phyloP scores from a whole-genome alignment of 192 early-diverging fungal genomes.

The Coemansia guatemalensis region DNA sequence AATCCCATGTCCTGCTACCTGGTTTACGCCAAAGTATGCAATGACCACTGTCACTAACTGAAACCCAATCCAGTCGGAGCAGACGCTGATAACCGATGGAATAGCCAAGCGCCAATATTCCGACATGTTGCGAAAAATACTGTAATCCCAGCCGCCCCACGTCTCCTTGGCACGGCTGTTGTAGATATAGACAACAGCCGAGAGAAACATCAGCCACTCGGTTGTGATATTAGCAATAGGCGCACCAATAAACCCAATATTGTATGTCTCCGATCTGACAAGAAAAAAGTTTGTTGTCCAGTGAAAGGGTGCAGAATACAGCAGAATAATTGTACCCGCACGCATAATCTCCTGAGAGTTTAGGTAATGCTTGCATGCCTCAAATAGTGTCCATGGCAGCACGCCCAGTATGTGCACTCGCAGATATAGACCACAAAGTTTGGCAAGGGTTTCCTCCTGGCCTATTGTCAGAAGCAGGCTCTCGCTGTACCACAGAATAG shows the following conservation, averaged over 20 bases:
- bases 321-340: conserved; percentile 66
- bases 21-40: conserved; percentile 67
- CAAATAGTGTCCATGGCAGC: conserved; percentile 71
- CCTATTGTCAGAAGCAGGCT: conserved; percentile 62
- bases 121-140: conserved; percentile 61
- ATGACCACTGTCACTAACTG: conserved; percentile 65
- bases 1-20: conserved; percentile 75
- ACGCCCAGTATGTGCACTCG: conserved; percentile 64
- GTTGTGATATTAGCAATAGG: conserved; percentile 70
- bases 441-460: conserved; percentile 71
- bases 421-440: conserved; percentile 59
- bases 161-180: conserved; percentile 60
- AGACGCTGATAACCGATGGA: conserved; percentile 75
- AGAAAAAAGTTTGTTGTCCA: conserved; percentile 70
- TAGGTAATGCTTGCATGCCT: conserved; percentile 74
- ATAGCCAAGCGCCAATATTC: conserved; percentile 65
- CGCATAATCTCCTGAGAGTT: conserved; percentile 84
- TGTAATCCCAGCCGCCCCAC: conserved; percentile 81
- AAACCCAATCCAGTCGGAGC: conserved; percentile 77
- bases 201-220: conserved; percentile 64
- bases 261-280: conserved; percentile 62
- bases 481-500: conserved; percentile 67
- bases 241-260: conserved; percentile 76
- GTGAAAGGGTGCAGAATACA: conserved; percentile 68
- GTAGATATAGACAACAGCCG: conserved; percentile 63